Percentiles rank a stretch among this genome's conserved stretches.
Evolutionary conservation across 352 stramenopile genomes (phyloP).

Genomic region (Phytophthora chlamydospora): DNA sequence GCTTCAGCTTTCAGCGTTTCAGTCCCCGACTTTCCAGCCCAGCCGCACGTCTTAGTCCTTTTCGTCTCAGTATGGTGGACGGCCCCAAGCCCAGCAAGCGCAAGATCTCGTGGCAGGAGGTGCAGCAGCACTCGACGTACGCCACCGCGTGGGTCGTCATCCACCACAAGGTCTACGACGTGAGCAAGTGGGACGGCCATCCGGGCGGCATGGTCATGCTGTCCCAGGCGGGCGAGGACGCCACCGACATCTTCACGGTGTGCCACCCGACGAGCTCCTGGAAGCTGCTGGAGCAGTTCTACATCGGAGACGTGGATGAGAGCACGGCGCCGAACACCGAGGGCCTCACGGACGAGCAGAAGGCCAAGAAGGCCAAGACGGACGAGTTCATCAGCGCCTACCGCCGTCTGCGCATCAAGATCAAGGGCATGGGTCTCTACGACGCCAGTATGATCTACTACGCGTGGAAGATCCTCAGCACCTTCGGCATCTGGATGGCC

Average conservation of each 20-base stretch:
- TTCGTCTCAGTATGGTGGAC: constrained; percentile 59
- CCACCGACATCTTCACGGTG: constrained; percentile 98
- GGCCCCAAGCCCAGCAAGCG: constrained; percentile 51
- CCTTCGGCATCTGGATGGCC: constrained; percentile 89
- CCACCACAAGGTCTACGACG: constrained; percentile 92
- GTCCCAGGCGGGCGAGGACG: constrained; percentile 97
- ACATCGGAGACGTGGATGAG: constrained; percentile 96
- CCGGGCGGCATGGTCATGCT: constrained; percentile 95
- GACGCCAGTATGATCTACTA: constrained; percentile 94
- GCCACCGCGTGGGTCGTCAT: constrained; percentile 90
- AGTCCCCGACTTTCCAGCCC: constrained; percentile 35
- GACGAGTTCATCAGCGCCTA: constrained; percentile 96
- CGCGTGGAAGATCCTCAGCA: constrained; percentile 95
- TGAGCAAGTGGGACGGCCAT: constrained; percentile 87
- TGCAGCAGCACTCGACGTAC: constrained; percentile 78
- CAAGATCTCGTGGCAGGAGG: constrained; percentile 79
- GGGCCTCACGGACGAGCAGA: constrained; percentile 52
- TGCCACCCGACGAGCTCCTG: constrained; percentile 96
- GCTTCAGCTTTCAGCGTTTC: constrained; percentile 31
- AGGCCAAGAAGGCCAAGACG: constrained; percentile 62
- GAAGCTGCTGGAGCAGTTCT: constrained; percentile 96
- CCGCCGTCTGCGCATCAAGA: constrained; percentile 93
- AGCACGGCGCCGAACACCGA: constrained; percentile 38
- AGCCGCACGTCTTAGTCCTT: constrained; percentile 9
- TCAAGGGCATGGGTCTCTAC: constrained; percentile 96